A percentile compares a stretch with the other conserved stretches of the same genome.
These are phyloP conservation scores for Clarireedia sp. DNA, from an alignment of 2,329 filamentous ascomycete genomes.

Conservation along the genomic window DNA sequence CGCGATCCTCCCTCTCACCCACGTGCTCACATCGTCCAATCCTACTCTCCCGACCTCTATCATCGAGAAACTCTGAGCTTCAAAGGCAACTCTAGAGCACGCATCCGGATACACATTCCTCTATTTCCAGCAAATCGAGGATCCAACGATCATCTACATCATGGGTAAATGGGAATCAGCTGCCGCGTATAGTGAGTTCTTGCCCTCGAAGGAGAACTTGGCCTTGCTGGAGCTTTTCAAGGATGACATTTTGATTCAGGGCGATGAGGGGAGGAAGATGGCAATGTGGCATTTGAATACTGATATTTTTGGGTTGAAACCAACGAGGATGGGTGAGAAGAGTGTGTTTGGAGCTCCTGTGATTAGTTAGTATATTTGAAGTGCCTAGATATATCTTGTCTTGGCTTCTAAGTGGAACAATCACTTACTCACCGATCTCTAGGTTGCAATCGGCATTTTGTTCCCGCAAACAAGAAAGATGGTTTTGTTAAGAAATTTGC, in stretches of 20 bases:
- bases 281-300: conserved; percentile 37
- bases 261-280: conserved; percentile 22
- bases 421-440: no score
- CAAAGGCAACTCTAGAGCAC: no score
- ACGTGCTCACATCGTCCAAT: no score
- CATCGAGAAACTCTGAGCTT: no score
- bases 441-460: no score
- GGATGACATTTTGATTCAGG: conserved; percentile 16
- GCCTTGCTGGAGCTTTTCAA: conserved; percentile 31
- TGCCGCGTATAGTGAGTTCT: conserved; percentile 35
- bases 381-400: no score
- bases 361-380: conserved; percentile 1
- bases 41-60: no score
- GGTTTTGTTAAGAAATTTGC: no score
- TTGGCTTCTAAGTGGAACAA: no score
- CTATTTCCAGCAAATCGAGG: conserved; percentile 36
- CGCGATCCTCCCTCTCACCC: no score
- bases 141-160: conserved; percentile 36
- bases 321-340: neutral
- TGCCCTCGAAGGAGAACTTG: conserved; percentile 36
- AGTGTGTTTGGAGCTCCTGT: conserved; percentile 8
- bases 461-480: no score
- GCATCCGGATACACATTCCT: conserved; percentile 26
- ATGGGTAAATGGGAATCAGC: conserved; percentile 39
- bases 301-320: conserved; percentile 16